phyloP scores from a whole-genome alignment of 2,329 filamentous ascomycete genomes.

The Cladosporium austrohemisphaericum region DNA sequence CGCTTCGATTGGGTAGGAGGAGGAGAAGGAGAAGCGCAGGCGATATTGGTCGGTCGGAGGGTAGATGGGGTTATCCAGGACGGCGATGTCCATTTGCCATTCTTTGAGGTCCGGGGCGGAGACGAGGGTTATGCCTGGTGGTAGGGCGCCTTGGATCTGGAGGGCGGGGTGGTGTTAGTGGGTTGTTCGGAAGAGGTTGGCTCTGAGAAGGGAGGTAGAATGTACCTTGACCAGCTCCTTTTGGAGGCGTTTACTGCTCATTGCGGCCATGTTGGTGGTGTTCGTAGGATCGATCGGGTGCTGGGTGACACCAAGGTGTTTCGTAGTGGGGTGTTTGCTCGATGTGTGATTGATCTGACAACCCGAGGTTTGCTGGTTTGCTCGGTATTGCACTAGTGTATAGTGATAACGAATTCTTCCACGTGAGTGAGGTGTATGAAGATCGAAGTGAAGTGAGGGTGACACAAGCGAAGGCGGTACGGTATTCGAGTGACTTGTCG shows the following conservation, averaged over 20 bases:
- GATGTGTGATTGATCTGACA: too few species aligned
- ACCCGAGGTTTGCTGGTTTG: too few species aligned
- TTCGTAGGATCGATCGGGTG: too few species aligned
- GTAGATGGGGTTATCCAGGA: slow-evolving; percentile 94
- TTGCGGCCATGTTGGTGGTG: slow-evolving; percentile 28
- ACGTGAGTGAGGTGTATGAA: too few species aligned
- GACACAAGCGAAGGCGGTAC: too few species aligned
- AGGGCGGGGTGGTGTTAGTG: neutral
- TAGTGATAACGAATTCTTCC: too few species aligned
- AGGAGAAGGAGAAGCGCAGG: slow-evolving; percentile 80
- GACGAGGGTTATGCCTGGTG: slow-evolving; percentile 71
- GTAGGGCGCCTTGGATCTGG: slow-evolving; percentile 56
- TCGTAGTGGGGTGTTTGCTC: too few species aligned
- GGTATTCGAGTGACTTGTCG: too few species aligned
- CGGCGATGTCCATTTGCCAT: slow-evolving; percentile 88
- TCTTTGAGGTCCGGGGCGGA: slow-evolving; percentile 78
- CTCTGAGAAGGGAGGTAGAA: neutral
- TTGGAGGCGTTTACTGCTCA: slow-evolving; percentile 39
- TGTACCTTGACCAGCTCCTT: slow-evolving; percentile 56
- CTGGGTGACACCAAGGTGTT: too few species aligned
- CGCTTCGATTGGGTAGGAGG: slow-evolving; percentile 88
- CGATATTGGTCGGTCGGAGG: slow-evolving; percentile 68
- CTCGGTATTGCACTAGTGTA: too few species aligned
- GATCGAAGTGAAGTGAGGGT: too few species aligned
- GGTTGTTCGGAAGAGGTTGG: neutral